Evolutionary conservation across 2,329 filamentous ascomycete genomes (phyloP).

Genomic region (Epichloe glyceriae): DNA sequence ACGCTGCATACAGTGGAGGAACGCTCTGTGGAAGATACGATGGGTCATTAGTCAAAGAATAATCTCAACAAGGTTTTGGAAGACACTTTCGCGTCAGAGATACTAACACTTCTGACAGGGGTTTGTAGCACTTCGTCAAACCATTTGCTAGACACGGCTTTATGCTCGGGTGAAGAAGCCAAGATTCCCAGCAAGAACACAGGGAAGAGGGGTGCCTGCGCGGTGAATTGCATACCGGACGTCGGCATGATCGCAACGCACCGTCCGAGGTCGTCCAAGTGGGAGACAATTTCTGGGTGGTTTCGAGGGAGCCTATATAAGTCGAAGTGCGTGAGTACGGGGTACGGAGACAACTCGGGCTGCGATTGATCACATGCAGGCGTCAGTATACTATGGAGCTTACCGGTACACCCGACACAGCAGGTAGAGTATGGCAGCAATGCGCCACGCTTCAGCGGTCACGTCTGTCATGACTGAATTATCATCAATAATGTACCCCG

Average conservation of each 20-base stretch:
- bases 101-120: conserved; percentile 28
- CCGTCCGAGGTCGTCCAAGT: conserved; percentile 20
- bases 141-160: conserved; percentile 19
- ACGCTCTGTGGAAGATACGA: conserved; percentile 20
- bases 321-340: background rate
- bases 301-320: conserved; percentile 21
- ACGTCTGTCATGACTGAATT: conserved; percentile 25
- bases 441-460: conserved; percentile 28
- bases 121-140: conserved; percentile 23
- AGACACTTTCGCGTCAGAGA: background rate
- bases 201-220: conserved; percentile 28
- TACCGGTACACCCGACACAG: conserved; percentile 27
- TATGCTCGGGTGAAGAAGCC: conserved; percentile 17
- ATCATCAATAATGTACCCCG: conserved; percentile 14
- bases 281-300: conserved; percentile 21
- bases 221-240: conserved; percentile 26
- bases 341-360: background rate
- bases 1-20: conserved; percentile 22
- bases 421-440: conserved; percentile 25
- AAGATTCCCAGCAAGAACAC: conserved; percentile 28
- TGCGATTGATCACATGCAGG: background rate
- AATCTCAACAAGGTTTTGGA: background rate
- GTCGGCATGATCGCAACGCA: conserved; percentile 29
- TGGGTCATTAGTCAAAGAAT: background rate
- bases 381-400: background rate